Evolutionary conservation across 2,329 filamentous ascomycete genomes (phyloP).

Genomic region (Colletotrichum theobromicola): DNA sequence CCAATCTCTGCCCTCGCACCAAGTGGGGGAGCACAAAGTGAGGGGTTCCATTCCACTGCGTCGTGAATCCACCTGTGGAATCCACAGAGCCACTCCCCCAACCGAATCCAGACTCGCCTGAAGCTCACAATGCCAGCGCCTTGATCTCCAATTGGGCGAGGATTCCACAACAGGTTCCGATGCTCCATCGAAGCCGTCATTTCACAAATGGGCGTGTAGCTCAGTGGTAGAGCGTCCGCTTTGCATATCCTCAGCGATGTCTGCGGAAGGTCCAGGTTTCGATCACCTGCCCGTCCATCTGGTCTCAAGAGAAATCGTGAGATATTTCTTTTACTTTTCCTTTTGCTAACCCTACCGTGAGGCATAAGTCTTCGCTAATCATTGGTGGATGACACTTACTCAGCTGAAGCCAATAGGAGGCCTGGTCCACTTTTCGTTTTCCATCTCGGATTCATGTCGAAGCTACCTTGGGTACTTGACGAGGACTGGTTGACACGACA

Average conservation of each 20-base stretch:
- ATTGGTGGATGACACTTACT: background rate
- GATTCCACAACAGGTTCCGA: background rate
- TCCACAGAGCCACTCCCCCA: background rate
- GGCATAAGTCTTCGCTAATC: too few species aligned
- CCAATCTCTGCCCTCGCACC: background rate
- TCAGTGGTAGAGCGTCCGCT: constrained; percentile 18
- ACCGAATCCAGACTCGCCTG: background rate
- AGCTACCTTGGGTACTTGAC: background rate
- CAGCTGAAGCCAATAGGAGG: background rate
- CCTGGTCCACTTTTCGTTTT: background rate
- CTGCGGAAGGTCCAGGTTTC: constrained; percentile 21
- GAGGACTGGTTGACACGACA: background rate
- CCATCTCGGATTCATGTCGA: background rate
- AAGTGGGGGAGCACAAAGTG: background rate
- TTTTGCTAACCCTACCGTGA: background rate
- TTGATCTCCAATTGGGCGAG: background rate
- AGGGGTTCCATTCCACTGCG: background rate
- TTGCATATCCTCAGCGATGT: background rate
- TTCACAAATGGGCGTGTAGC: background rate
- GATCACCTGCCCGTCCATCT: constrained; percentile 15
- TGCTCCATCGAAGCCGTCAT: background rate
- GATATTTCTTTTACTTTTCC: background rate
- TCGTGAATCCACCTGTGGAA: background rate
- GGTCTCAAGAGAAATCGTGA: rapidly evolving
- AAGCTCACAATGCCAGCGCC: background rate